These are phyloP conservation scores for Starmerella geochares DNA, from an alignment of 805 yeast species.

Conservation along the genomic window DNA sequence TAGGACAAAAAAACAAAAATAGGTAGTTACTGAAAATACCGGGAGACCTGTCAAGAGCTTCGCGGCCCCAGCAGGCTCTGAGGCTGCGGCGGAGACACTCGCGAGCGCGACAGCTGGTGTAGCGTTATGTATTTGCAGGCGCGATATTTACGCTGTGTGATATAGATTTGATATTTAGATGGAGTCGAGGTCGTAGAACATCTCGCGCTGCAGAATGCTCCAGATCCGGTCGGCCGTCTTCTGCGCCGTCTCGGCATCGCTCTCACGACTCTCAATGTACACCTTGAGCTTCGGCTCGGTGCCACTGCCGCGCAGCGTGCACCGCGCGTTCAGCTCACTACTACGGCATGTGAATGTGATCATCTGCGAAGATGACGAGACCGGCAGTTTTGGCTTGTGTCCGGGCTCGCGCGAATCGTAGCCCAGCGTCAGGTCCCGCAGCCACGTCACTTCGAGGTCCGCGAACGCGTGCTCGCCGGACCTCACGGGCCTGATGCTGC, in stretches of 20 bases:
- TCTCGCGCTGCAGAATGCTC: constrained; percentile 51
- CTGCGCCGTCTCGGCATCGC: constrained; percentile 39
- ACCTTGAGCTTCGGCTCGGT: constrained; percentile 93
- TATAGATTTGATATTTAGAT: too few species aligned
- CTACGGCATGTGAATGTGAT: constrained; percentile 49
- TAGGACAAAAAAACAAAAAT: too few species aligned
- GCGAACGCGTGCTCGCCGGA: background rate
- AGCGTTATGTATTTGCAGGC: too few species aligned
- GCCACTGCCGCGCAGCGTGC: constrained; percentile 89
- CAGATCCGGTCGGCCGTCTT: constrained; percentile 55
- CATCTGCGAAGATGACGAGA: constrained; percentile 73
- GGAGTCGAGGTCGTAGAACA: constrained; percentile 40
- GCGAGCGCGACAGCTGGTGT: too few species aligned
- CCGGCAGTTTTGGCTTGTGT: constrained; percentile 54
- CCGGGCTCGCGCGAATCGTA: constrained; percentile 59
- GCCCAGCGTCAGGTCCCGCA: constrained; percentile 82
- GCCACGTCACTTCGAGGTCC: constrained; percentile 44
- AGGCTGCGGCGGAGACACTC: too few species aligned
- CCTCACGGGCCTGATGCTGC: background rate
- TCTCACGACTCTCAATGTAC: constrained; percentile 68
- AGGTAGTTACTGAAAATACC: too few species aligned
- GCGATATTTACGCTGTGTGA: too few species aligned
- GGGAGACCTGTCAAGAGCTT: too few species aligned
- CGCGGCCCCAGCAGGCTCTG: too few species aligned
- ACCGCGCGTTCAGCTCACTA: constrained; percentile 41